Evolutionary conservation across 2,329 filamentous ascomycete genomes (phyloP).

Genomic region (Sporothrix phasma): DNA sequence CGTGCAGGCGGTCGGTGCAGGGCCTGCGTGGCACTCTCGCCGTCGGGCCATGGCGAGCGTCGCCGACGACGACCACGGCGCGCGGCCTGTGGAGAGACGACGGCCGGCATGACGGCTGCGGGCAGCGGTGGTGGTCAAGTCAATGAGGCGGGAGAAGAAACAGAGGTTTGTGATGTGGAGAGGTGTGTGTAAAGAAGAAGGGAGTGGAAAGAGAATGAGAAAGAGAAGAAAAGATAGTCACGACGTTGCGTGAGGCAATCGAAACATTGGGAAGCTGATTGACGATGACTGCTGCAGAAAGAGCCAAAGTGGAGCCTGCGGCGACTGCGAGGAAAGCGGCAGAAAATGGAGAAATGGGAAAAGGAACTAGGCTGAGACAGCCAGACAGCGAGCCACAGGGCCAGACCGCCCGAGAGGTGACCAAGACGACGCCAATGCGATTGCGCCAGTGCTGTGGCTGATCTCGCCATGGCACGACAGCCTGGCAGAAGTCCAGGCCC

Average conservation of each 20-base stretch:
- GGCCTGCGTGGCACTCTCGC: constrained; percentile 14
- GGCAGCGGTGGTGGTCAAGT: neutral
- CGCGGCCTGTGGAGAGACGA: constrained; percentile 5
- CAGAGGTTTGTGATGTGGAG: no score
- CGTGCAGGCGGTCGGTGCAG: constrained; percentile 59
- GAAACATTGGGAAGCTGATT: neutral
- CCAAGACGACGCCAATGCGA: neutral
- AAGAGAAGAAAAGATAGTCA: no score
- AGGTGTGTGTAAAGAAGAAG: neutral
- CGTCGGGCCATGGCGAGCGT: constrained; percentile 16
- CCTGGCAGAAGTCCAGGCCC: neutral
- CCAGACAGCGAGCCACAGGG: neutral
- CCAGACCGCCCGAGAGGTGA: neutral
- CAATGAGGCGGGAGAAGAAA: no score
- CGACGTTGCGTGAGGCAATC: neutral
- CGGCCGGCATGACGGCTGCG: constrained; percentile 16
- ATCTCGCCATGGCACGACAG: constrained; percentile 12
- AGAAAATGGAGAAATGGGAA: neutral
- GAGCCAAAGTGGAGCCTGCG: neutral
- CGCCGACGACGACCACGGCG: constrained; percentile 12
- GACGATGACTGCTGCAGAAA: constrained; percentile 1
- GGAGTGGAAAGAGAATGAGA: neutral
- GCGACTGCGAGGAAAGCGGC: neutral
- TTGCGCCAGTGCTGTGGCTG: constrained; percentile 9
- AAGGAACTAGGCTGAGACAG: neutral